Base-by-base conservation (phyloP, 2,329 filamentous ascomycete species). In the Elsinoe fawcettii region DNA sequence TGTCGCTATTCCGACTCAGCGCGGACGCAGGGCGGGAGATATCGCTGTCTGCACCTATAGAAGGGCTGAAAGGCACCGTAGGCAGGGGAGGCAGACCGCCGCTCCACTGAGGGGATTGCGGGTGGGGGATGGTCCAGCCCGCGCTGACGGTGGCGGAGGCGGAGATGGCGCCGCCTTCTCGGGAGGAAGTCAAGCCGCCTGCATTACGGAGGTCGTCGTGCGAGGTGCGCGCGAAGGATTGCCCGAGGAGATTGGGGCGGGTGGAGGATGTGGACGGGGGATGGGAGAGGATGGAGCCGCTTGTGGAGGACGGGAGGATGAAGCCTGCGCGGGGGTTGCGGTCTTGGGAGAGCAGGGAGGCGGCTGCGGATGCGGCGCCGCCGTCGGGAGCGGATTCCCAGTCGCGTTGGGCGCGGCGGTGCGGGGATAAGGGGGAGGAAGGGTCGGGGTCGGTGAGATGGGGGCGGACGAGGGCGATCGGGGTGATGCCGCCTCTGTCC, bases 341-440 rank as follows among this genome's bases (percentile, higher is more conserved):
- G 36, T 59, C 57, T 32, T 59, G 53, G 12, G 30, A 32, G 2
- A 56, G 37, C 7, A 60, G 57, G 37, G 55, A 58, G 23, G 58
- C 60, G 27, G 60, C 60, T 11, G 58, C 60, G n/a, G 55, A 55
- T 7, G 57, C 58, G n/a, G 59, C 59, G 30, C 58, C 60, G n/a
- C 58, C 58, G 34, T 61, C 58, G 5, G 58, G 60, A 7, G 58
- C 60, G 34, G 55, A 41, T 36, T 59, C 55, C 58, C 58, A 61
- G 44, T 59, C 58, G n/a, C 54, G 51, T 49, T 59, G 51, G 18
- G 41, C 53, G 32, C 43, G 36, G 34, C 27, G 43, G 22, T 47
- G 39, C 2, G 37, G 37, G 11, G 49, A 43, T 2, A 56, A 37
- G 3, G 60, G 58, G 12, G 41, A 56, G 11, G 51, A 41, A n/a